These are phyloP conservation scores for Apodospora peruviana DNA, from an alignment of 495 filamentous ascomycete genomes.

Conservation along the genomic window DNA sequence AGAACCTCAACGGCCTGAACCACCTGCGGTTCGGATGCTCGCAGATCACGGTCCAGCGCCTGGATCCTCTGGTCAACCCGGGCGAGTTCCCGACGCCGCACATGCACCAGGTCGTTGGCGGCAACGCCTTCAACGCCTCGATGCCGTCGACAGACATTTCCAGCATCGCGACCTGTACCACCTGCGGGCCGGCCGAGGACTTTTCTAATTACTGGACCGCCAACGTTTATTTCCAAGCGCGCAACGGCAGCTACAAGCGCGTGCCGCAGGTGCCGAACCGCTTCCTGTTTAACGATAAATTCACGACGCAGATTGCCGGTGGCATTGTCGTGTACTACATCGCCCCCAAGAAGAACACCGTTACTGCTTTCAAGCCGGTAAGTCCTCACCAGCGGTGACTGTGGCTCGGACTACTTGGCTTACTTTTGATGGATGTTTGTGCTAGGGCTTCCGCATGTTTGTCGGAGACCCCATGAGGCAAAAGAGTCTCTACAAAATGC, in stretches of 20 bases:
- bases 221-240: conserved; percentile 31
- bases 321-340: conserved; percentile 13
- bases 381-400: no score
- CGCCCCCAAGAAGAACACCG: conserved; percentile 5
- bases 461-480: conserved; percentile 6
- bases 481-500: neutral
- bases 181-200: conserved; percentile 28
- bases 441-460: conserved; percentile 13
- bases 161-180: conserved; percentile 24
- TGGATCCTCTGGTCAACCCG: conserved; percentile 29
- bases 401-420: no score
- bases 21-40: conserved; percentile 16
- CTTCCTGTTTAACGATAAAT: conserved; percentile 12
- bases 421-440: no score
- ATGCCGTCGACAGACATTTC: conserved; percentile 26
- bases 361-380: conserved; percentile 12
- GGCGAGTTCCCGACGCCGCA: conserved; percentile 24
- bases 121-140: conserved; percentile 29
- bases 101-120: conserved; percentile 39
- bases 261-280: conserved; percentile 35
- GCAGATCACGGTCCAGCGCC: conserved; percentile 19
- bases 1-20: conserved; percentile 1
- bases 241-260: conserved; percentile 35
- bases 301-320: conserved; percentile 10
- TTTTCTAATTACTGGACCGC: conserved; percentile 41